Conservation (phyloP, 345 rosid species). For the Viola odorata region DNA sequence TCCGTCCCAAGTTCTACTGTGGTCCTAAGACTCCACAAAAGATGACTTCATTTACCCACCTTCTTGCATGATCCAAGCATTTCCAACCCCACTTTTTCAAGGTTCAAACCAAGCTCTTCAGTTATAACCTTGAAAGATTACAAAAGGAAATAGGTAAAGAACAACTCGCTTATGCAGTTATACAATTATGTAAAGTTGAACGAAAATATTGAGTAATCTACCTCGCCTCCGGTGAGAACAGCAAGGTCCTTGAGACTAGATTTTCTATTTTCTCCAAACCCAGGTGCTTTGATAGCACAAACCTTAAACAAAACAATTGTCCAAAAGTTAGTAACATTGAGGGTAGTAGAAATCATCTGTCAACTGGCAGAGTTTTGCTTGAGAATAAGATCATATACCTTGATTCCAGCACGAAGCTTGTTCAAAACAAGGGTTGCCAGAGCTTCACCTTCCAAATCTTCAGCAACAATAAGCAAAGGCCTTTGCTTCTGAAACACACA, state of each 20-base stretch:
- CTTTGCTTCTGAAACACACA: constrained; percentile 56
- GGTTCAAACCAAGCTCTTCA: constrained; percentile 88
- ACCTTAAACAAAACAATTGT: constrained; percentile 34
- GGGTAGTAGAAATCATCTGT: no score
- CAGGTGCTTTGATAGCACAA: constrained; percentile 96
- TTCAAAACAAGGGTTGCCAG: constrained; percentile 80
- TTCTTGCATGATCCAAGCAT: constrained; percentile 87
- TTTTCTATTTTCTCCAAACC: constrained; percentile 94
- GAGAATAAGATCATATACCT: constrained; percentile 36
- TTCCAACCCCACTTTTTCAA: constrained; percentile 70
- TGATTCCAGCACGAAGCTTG: constrained; percentile 92
- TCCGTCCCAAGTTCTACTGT: background rate
- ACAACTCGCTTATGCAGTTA: background rate
- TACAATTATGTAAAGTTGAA: background rate
- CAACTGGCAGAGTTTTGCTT: background rate
- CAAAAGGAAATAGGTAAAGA: background rate
- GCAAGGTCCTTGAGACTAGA: constrained; percentile 82
- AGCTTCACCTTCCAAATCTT: constrained; percentile 92
- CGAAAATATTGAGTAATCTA: constrained; percentile 15
- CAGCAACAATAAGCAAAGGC: constrained; percentile 77
- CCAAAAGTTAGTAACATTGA: no score
- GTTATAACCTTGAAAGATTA: constrained; percentile 53
- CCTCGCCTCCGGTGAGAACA: constrained; percentile 83
- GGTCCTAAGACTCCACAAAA: background rate
- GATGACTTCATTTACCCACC: constrained; percentile 28